phyloP scores from a whole-genome alignment of 2,329 filamentous ascomycete species.

The Neopestalotiopsis sp. region DNA sequence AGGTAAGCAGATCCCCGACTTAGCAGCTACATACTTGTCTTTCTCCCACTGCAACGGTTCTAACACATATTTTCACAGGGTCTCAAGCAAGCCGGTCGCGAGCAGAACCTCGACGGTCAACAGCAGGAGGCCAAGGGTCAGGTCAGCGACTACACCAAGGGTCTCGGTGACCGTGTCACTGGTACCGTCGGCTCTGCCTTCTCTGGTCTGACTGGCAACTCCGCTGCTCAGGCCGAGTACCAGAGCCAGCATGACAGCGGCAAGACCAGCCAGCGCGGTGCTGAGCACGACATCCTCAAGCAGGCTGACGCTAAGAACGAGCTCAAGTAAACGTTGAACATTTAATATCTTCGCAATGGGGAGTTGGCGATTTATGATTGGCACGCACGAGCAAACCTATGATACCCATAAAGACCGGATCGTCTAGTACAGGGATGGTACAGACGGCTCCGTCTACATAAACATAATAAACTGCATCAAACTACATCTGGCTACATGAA shows the following conservation, averaged over 20 bases:
- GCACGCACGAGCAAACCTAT: not conserved
- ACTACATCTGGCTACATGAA: not conserved
- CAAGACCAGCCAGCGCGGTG: conserved; percentile 83
- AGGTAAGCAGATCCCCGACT: conserved; percentile 2
- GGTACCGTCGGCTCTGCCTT: conserved; percentile 75
- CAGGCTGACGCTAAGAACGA: conserved; percentile 55
- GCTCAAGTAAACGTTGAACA: not conserved
- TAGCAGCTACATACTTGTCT: not conserved
- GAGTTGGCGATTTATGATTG: not conserved
- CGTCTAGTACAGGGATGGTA: not conserved
- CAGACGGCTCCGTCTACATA: not conserved
- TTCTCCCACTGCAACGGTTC: not conserved
- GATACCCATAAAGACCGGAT: conserved; percentile 6
- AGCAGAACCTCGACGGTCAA: conserved; percentile 83
- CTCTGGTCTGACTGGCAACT: conserved; percentile 75
- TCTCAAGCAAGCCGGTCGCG: conserved; percentile 73
- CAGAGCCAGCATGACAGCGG: conserved; percentile 77
- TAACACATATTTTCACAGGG: conserved; percentile 41
- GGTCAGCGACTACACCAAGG: conserved; percentile 73
- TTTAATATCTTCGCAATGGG: not conserved
- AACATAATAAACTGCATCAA: not conserved
- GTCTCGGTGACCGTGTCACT: conserved; percentile 68
- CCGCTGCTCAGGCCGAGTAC: conserved; percentile 66
- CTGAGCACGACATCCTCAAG: conserved; percentile 81
- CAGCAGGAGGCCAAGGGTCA: conserved; percentile 84